phyloP scores from a whole-genome alignment of 2,329 filamentous ascomycete species.

The Colletotrichum melonis region DNA sequence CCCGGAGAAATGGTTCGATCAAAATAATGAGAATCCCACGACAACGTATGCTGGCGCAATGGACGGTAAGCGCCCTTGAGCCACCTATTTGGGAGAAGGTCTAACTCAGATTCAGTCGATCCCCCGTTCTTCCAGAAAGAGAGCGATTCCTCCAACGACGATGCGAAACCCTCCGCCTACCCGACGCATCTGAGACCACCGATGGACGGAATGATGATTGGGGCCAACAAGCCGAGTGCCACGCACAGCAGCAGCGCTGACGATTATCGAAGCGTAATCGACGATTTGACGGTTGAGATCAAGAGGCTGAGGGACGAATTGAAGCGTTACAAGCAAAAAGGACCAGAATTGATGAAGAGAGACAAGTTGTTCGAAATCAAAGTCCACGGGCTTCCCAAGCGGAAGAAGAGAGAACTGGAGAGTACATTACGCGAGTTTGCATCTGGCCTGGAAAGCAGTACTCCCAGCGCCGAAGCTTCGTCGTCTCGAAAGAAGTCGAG shows the following conservation, averaged over 20 bases:
- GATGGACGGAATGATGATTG: slow-evolving; percentile 19
- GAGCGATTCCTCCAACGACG: slow-evolving; percentile 61
- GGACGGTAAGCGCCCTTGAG: slow-evolving; percentile 53
- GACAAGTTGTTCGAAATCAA: slow-evolving; percentile 88
- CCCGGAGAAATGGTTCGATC: slow-evolving; percentile 65
- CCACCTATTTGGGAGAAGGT: not conserved
- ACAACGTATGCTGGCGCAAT: slow-evolving; percentile 56
- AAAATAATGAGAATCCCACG: slow-evolving; percentile 61
- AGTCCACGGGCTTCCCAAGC: slow-evolving; percentile 76
- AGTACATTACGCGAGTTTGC: slow-evolving; percentile 78
- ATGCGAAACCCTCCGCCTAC: slow-evolving; percentile 35
- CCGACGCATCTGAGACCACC: slow-evolving; percentile 39
- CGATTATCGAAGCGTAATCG: slow-evolving; percentile 85
- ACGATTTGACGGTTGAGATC: slow-evolving; percentile 88
- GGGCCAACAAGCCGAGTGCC: slow-evolving; percentile 41
- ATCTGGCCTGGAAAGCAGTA: slow-evolving; percentile 44
- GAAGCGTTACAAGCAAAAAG: slow-evolving; percentile 75
- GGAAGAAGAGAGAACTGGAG: slow-evolving; percentile 83
- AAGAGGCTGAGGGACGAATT: slow-evolving; percentile 80
- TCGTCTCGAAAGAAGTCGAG: slow-evolving; percentile 55
- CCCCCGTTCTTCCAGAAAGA: slow-evolving; percentile 67
- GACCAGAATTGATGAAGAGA: slow-evolving; percentile 73
- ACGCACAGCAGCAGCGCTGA: slow-evolving; percentile 73
- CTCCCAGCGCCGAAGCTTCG: slow-evolving; percentile 62
- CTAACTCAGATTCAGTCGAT: slow-evolving; percentile 51